These are phyloP conservation scores for Talaromyces sp. DNA, from an alignment of 2,329 filamentous ascomycete genomes.

Conservation along the genomic window DNA sequence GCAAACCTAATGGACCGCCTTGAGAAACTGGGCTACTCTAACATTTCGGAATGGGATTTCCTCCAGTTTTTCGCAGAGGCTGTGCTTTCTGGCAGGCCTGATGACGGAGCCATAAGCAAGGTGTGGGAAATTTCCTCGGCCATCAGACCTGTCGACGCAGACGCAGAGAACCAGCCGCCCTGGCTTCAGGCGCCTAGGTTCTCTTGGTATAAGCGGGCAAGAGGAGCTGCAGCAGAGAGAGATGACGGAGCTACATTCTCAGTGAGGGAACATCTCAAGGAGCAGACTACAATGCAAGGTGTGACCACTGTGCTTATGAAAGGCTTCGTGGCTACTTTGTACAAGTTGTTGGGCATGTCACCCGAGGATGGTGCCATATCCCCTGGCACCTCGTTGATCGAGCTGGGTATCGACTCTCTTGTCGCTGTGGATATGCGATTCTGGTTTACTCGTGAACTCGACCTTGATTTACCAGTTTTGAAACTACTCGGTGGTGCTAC, in stretches of 20 bases:
- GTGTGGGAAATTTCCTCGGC: constrained; percentile 16
- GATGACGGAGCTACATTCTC: constrained; percentile 4
- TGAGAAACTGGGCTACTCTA: not conserved
- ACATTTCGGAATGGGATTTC: constrained; percentile 50
- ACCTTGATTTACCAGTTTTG: constrained; percentile 46
- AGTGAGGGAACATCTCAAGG: constrained; percentile 1
- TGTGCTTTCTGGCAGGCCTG: constrained; percentile 42
- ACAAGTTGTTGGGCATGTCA: constrained; percentile 2
- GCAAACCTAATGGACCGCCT: constrained; percentile 4
- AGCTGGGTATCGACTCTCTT: constrained; percentile 25
- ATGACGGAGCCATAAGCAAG: not conserved
- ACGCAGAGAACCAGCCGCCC: not conserved
- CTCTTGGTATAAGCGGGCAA: not conserved
- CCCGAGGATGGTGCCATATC: not conserved
- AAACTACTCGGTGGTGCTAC: constrained; percentile 40
- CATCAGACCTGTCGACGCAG: not conserved
- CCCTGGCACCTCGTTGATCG: constrained; percentile 14
- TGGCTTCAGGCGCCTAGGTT: constrained; percentile 1
- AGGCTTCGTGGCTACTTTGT: not conserved
- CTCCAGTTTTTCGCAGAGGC: constrained; percentile 54
- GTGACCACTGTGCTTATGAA: not conserved
- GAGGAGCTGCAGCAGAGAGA: not conserved
- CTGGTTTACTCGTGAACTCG: constrained; percentile 48
- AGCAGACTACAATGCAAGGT: constrained; percentile 1
- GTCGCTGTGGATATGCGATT: constrained; percentile 13